Base-by-base conservation (phyloP, 1,139 yeast genomes). In the Hyphopichia fennica region DNA sequence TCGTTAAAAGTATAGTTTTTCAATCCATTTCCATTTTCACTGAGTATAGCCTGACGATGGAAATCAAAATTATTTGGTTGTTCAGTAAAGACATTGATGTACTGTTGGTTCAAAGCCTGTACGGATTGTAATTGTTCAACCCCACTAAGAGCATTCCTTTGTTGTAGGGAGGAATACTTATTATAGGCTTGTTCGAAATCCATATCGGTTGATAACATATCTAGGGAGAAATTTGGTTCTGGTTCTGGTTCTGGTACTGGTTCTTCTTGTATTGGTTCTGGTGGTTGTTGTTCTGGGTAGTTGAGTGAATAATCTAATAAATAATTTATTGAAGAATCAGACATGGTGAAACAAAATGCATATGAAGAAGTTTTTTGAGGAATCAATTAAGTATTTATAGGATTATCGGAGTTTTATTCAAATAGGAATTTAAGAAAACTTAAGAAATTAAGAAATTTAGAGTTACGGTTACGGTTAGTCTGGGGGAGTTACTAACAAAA, bases 181-280 rank as follows among this genome's bases (percentile, higher is more conserved):
- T 60, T 52, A 50, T 69, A 73, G 19, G 77, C 77, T 54, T 71
- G 76, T 57, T 73, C 78, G 43, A 73, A 72, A 45, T 72, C 73
- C 77, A 73, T 72, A 54, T 72, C 77, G 13, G 62, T 53, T n/a
- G 67, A 56, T 29, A 63, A 62, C 58, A 63, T 57, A 39, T 63
- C 68, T 39, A 62, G 51, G 6, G 63, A 57, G 40, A 57, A 58
- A 35, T 49, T 41, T 23, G 23, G 8, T 6, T 34, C 10, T 9
- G 15, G 17, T 30, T 30, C 19, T 14, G 17, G 33, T 16, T 15
- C 14, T 9, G 13, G 19, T n/a, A 4, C 6, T 16, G 6, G 13
- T 5, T 30, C 19, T 14, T 14, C 8, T 6, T 30, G 10, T 5
- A 8, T 14, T n/a, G n/a, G 33, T 14, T 30, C 6, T 30, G 17